These are phyloP conservation scores for Skeletonema tropicum DNA, from an alignment of 108 stramenopile genomes.

Conservation along the genomic window DNA sequence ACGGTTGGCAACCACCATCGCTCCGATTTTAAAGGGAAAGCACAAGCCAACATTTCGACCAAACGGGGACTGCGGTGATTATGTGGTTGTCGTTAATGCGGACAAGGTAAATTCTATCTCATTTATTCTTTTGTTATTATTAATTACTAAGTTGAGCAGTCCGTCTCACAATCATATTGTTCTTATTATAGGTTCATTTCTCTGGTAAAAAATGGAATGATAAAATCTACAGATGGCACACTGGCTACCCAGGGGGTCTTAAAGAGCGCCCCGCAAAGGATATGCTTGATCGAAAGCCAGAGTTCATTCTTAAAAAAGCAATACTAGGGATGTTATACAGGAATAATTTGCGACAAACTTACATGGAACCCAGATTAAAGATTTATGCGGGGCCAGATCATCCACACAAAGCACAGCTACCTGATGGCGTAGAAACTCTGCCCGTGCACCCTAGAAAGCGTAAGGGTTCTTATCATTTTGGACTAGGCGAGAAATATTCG, in stretches of 20 bases:
- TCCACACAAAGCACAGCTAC: slow-evolving; percentile 82
- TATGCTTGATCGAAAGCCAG: slow-evolving; percentile 85
- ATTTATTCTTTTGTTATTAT: background rate
- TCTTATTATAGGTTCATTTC: slow-evolving; percentile 68
- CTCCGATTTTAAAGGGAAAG: slow-evolving; percentile 89
- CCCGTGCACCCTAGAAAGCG: slow-evolving; percentile 56
- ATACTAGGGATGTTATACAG: slow-evolving; percentile 88
- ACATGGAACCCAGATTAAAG: slow-evolving; percentile 79
- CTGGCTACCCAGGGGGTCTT: slow-evolving; percentile 94
- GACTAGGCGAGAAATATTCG: slow-evolving; percentile 54
- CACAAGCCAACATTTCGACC: slow-evolving; percentile 96
- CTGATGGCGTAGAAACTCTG: slow-evolving; percentile 33
- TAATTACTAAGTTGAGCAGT: background rate
- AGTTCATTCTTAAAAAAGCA: slow-evolving; percentile 78
- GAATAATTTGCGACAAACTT: slow-evolving; percentile 78
- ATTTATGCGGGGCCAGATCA: slow-evolving; percentile 86
- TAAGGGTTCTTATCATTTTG: slow-evolving; percentile 72
- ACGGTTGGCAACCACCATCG: slow-evolving; percentile 89
- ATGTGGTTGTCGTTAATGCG: slow-evolving; percentile 94
- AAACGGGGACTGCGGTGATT: slow-evolving; percentile 93
- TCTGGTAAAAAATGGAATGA: slow-evolving; percentile 92
- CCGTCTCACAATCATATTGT: background rate
- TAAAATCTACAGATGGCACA: slow-evolving; percentile 95
- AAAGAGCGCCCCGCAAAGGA: slow-evolving; percentile 84
- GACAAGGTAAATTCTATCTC: slow-evolving; percentile 63